Evolutionary conservation across 192 early-diverging fungal species (phyloP).

Genomic region (Gryganskiella cystojenkinii): DNA sequence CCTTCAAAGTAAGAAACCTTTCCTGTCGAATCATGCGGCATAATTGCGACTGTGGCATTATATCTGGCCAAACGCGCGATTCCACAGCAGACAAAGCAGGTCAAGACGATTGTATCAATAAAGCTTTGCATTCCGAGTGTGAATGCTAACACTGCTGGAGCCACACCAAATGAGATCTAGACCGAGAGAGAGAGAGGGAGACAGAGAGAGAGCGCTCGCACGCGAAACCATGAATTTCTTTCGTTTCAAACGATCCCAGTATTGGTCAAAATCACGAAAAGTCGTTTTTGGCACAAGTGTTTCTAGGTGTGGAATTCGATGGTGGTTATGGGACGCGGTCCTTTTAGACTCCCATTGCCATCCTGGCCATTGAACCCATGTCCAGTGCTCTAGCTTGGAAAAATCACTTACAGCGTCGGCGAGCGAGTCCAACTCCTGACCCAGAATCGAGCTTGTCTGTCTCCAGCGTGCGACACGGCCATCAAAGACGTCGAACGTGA

Average conservation of each 20-base stretch:
- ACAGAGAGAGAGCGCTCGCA: too few species aligned
- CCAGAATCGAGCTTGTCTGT: slow-evolving; percentile 76
- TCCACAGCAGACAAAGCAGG: slow-evolving; percentile 89
- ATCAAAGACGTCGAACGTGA: slow-evolving; percentile 80
- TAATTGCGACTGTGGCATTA: slow-evolving; percentile 87
- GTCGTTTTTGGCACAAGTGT: too few species aligned
- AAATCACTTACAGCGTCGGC: slow-evolving; percentile 78
- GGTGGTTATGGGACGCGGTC: too few species aligned
- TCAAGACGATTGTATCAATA: slow-evolving; percentile 79
- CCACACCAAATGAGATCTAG: slow-evolving; percentile 79
- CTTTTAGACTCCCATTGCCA: too few species aligned
- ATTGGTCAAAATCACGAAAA: too few species aligned
- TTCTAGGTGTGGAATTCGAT: too few species aligned
- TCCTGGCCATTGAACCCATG: too few species aligned
- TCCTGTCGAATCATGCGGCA: slow-evolving; percentile 79
- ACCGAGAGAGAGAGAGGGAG: background rate
- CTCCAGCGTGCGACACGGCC: slow-evolving; percentile 88
- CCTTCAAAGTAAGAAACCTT: slow-evolving; percentile 91
- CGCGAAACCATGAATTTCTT: too few species aligned
- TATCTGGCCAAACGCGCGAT: slow-evolving; percentile 88
- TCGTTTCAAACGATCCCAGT: too few species aligned
- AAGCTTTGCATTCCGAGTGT: slow-evolving; percentile 87
- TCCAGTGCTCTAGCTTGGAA: too few species aligned
- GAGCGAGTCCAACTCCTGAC: slow-evolving; percentile 91
- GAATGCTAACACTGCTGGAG: slow-evolving; percentile 86